phyloP scores from a whole-genome alignment of 1,139 yeast genomes.

The Blastobotrys apis region DNA sequence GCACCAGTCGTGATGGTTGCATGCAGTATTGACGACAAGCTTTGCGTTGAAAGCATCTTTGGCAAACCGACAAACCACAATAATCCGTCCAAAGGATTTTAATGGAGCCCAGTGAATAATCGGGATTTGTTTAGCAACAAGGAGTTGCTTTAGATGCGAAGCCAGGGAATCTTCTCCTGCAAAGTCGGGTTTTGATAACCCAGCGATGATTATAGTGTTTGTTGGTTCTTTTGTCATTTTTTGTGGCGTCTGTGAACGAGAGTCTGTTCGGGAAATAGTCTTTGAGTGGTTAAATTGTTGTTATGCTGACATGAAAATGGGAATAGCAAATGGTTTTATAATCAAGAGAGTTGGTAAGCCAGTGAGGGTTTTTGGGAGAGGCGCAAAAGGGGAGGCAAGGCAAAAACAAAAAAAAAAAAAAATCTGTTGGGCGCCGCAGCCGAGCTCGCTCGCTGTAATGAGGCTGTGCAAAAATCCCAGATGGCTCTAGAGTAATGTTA shows the following conservation, averaged over 20 bases:
- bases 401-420: too few relatives aligned
- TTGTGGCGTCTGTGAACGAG: background rate
- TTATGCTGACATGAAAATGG: too few relatives aligned
- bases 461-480: too few relatives aligned
- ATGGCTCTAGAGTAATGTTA: too few relatives aligned
- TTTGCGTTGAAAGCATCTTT: slow-evolving; percentile 31
- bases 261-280: background rate
- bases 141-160: slow-evolving; percentile 4
- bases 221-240: slow-evolving; percentile 15
- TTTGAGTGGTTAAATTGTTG: background rate
- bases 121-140: slow-evolving; percentile 9
- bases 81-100: slow-evolving; percentile 35
- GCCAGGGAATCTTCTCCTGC: slow-evolving; percentile 6
- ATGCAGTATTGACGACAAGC: slow-evolving; percentile 9
- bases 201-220: slow-evolving; percentile 26
- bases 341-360: too few relatives aligned
- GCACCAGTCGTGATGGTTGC: slow-evolving; percentile 4
- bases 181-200: slow-evolving; percentile 21
- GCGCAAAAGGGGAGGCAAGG: too few relatives aligned
- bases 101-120: slow-evolving; percentile 36
- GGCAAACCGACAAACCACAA: slow-evolving; percentile 33
- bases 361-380: too few relatives aligned
- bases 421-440: too few relatives aligned
- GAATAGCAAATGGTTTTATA: too few relatives aligned
- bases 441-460: too few relatives aligned